Base-by-base conservation (phyloP, 1,139 yeast genomes). In the Scheffersomyces lignicola region DNA sequence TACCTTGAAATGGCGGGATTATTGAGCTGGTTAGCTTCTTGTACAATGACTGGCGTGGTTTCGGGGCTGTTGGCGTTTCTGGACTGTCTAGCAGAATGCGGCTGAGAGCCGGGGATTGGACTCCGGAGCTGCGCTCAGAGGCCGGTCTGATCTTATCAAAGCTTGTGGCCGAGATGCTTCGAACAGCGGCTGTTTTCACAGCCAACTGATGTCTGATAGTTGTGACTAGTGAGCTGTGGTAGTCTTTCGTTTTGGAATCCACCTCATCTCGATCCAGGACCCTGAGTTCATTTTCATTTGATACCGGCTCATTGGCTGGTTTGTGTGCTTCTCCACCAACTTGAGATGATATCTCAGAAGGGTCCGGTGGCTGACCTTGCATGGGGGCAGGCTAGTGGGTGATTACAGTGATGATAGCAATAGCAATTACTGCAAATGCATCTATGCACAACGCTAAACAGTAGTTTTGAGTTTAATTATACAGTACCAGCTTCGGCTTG, bases 1-100 rank as follows among this genome's bases (percentile, higher is more conserved):
- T 34, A 2, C 35, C 22, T 24, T 39, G 50, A 10, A 44, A 33
- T 5, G 52, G 48, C 2, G 54, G 53, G 1, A 49, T 37, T 8
- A 49, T 33, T n/a, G 43, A 37, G 21, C 27, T 42, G 12, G 38
- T 35, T 21, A 43, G 30, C 18, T 42, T 42, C 23, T 42, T 37
- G 31, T 40, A 45, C 14, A 49, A 30, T n/a, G 38, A 22, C 5
- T 5, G 7, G 10, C 29, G 5, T 14, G 18, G 18, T 7, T 9
- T 5, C 5, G 20, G 18, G 8, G 7, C 5, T 16, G 18, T 5
- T 14, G 7, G 13, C 18, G 29, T 10, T 15, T 18, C 16, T 26
- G n/a, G 29, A 26, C 10, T 26, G 11, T 26, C 21, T n/a, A 20
- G 23, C 23, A 20, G 23, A 9, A 8, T 20, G 23, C 23, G 8